Percentiles rank a stretch among this genome's conserved stretches.
Evolutionary conservation across 2,329 filamentous ascomycete species (phyloP).

Genomic region (Macrophomina tecta): DNA sequence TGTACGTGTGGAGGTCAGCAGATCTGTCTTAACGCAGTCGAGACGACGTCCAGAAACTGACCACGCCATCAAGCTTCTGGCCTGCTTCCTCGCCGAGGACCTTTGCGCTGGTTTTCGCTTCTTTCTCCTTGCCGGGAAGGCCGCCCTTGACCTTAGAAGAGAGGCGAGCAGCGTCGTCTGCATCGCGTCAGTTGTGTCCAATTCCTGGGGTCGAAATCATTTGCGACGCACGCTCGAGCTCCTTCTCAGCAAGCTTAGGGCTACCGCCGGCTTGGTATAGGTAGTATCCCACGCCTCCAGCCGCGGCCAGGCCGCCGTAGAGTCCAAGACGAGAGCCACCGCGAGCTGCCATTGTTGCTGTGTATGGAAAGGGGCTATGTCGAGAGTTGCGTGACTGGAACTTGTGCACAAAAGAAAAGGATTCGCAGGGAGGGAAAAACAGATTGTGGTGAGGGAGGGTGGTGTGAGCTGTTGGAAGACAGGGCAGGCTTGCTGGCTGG

Average conservation of each 20-base stretch:
- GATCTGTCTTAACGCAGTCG: background rate
- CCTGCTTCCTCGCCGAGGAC: slow-evolving; percentile 50
- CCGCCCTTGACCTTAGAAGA: slow-evolving; percentile 71
- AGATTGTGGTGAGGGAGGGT: background rate
- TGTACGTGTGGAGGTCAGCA: slow-evolving; percentile 31
- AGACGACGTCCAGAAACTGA: slow-evolving; percentile 53
- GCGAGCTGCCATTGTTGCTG: slow-evolving; percentile 25
- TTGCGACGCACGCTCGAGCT: slow-evolving; percentile 75
- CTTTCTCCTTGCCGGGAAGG: slow-evolving; percentile 65
- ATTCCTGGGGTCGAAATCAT: background rate
- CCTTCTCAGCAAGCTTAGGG: slow-evolving; percentile 81
- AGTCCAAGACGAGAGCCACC: slow-evolving; percentile 11
- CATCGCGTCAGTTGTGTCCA: slow-evolving; percentile 30
- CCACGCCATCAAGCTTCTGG: slow-evolving; percentile 64
- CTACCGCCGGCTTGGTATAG: slow-evolving; percentile 85
- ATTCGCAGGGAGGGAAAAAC: background rate
- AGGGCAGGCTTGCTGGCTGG: background rate
- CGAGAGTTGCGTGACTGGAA: background rate
- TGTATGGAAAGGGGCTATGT: background rate
- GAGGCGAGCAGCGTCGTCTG: slow-evolving; percentile 78
- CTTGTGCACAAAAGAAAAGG: background rate
- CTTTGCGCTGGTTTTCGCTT: slow-evolving; percentile 70
- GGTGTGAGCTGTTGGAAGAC: background rate
- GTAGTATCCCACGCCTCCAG: slow-evolving; percentile 78
- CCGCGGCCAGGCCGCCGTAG: slow-evolving; percentile 11